These are phyloP conservation scores for Venturia asperata DNA, from an alignment of 2,329 filamentous ascomycete genomes.

Conservation along the genomic window DNA sequence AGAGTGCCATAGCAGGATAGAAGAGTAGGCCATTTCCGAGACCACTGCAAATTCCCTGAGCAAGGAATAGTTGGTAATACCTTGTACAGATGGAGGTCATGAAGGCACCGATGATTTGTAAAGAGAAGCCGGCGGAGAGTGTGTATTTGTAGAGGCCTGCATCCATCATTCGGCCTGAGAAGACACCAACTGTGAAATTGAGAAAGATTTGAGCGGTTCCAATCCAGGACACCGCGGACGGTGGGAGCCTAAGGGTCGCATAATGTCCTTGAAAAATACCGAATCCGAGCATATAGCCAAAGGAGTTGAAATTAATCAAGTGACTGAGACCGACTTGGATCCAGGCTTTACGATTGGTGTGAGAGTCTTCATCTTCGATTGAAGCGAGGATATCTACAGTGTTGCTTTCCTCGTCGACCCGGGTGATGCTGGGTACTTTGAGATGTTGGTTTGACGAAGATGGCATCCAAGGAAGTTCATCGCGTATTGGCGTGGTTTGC, in stretches of 20 bases:
- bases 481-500: not conserved
- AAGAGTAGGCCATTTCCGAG: constrained; percentile 41
- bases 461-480: not conserved
- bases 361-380: not conserved
- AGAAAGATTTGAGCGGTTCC: constrained; percentile 44
- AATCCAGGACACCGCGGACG: constrained; percentile 39
- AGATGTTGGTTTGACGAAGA: not conserved
- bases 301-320: constrained; percentile 28
- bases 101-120: constrained; percentile 15
- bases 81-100: constrained; percentile 20
- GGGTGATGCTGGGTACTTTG: not conserved
- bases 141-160: constrained; percentile 40
- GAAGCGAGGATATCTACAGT: not conserved
- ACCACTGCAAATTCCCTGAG: constrained; percentile 46
- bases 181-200: constrained; percentile 40
- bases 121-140: constrained; percentile 25
- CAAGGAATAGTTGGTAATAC: constrained; percentile 27
- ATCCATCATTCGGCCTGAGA: constrained; percentile 45
- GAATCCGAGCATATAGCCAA: constrained; percentile 34
- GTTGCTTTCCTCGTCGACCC: not conserved
- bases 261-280: constrained; percentile 20
- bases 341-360: constrained; percentile 23
- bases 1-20: constrained; percentile 36
- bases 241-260: not conserved
- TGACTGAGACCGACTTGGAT: constrained; percentile 29